A percentile compares a stretch with the other conserved stretches of the same genome.
Conservation (phyloP, 73 alveolate species). For the Uronychia setigera region DNA sequence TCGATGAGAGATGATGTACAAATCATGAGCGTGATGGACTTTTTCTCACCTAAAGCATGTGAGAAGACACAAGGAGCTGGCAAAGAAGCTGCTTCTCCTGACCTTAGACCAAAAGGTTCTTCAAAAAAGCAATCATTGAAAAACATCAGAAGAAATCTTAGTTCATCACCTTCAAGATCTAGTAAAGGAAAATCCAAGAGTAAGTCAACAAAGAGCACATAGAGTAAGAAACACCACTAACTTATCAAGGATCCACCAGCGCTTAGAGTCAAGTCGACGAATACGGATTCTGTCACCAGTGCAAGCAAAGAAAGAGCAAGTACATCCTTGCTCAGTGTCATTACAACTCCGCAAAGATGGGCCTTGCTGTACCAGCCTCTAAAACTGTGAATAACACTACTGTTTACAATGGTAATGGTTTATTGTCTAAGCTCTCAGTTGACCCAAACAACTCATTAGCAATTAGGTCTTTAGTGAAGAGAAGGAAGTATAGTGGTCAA, state of each 20-base stretch:
- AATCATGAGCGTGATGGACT: not conserved
- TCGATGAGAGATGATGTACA: not conserved
- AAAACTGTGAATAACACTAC: slow-evolving; percentile 29
- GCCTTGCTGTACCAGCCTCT: slow-evolving; percentile 54
- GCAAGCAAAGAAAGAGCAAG: slow-evolving; percentile 55
- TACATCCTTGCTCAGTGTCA: slow-evolving; percentile 46
- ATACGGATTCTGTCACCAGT: slow-evolving; percentile 66
- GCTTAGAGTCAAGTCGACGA: not conserved
- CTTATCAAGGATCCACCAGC: not conserved
- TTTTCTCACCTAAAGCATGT: not conserved
- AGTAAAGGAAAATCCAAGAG: not conserved
- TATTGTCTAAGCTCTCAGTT: not conserved
- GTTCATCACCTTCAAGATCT: slow-evolving; percentile 12
- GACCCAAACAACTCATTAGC: slow-evolving; percentile 18
- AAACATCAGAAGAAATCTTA: not conserved
- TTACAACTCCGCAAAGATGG: slow-evolving; percentile 56
- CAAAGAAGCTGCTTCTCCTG: not conserved
- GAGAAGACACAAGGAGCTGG: not conserved
- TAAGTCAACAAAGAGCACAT: not conserved
- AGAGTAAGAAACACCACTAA: not conserved
- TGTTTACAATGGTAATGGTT: slow-evolving; percentile 42
- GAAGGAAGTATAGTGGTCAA: not conserved
- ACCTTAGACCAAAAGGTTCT: not conserved
- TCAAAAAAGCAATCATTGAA: not conserved
- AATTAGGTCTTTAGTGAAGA: slow-evolving; percentile 2